These are phyloP conservation scores for Hypoxylon cercidicola DNA, from an alignment of 495 filamentous ascomycete genomes.

Conservation along the genomic window DNA sequence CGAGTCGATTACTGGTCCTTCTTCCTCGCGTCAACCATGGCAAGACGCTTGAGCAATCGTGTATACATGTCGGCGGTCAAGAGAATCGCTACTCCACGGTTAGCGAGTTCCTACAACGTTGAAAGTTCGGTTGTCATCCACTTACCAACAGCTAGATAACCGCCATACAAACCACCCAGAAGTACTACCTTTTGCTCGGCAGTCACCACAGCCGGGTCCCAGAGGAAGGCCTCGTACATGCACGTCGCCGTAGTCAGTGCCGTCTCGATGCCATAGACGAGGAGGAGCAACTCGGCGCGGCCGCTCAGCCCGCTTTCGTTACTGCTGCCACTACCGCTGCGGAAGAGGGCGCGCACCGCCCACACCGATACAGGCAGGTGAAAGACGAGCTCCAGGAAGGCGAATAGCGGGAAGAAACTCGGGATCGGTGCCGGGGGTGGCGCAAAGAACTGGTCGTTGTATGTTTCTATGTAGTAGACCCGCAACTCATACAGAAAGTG, in stretches of 20 bases:
- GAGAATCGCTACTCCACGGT: conserved; percentile 49
- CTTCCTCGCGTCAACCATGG: conserved; percentile 49
- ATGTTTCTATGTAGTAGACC: conserved; percentile 71
- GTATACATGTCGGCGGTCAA: conserved; percentile 54
- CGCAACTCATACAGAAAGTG: conserved; percentile 64
- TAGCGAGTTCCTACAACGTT: background rate
- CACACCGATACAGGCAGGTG: conserved; percentile 76
- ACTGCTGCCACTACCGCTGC: no score
- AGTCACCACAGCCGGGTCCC: conserved; percentile 59
- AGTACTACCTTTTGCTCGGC: conserved; percentile 63
- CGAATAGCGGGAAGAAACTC: conserved; percentile 76
- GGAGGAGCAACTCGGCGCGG: conserved; percentile 69
- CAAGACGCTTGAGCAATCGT: conserved; percentile 51
- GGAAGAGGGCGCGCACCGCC: conserved; percentile 48
- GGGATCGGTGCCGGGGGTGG: conserved; percentile 59
- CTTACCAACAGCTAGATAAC: conserved; percentile 79
- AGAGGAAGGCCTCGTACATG: conserved; percentile 63
- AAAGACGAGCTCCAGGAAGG: conserved; percentile 74
- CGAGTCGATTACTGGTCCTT: conserved; percentile 43
- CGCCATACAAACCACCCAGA: conserved; percentile 67
- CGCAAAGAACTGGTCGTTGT: conserved; percentile 81
- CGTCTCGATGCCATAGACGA: conserved; percentile 75
- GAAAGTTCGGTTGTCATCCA: conserved; percentile 29
- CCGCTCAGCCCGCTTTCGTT: conserved; percentile 55
- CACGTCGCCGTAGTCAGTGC: conserved; percentile 79